Evolutionary conservation across 1,284 basidiomycete genomes (phyloP).

Genomic region (Meira miltonrushii): DNA sequence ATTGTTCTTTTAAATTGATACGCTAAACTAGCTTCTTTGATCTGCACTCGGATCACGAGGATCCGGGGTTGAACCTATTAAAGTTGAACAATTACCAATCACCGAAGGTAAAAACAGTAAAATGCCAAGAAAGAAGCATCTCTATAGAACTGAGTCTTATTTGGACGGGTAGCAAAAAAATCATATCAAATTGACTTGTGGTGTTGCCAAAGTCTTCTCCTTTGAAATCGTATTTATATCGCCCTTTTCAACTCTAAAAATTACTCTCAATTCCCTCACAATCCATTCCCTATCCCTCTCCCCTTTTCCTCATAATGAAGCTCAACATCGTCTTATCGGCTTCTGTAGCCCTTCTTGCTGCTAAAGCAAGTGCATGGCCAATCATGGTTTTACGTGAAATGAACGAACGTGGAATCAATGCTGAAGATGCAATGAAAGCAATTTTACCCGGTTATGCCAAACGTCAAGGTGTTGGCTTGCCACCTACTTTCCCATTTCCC

Average conservation of each 20-base stretch:
- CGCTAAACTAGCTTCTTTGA: too few species aligned
- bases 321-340: background rate
- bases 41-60: too few species aligned
- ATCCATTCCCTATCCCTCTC: background rate
- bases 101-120: too few species aligned
- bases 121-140: too few species aligned
- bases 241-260: background rate
- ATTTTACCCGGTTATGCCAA: background rate
- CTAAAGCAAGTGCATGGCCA: background rate
- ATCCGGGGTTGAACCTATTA: too few species aligned
- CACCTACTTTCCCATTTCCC: background rate
- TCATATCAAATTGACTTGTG: too few species aligned
- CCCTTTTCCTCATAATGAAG: conserved; percentile 7
- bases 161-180: too few species aligned
- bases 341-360: background rate
- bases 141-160: too few species aligned
- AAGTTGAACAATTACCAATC: too few species aligned
- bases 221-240: background rate
- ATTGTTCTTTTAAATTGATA: too few species aligned
- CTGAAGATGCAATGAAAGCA: background rate
- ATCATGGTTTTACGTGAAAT: conserved; percentile 6
- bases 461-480: background rate
- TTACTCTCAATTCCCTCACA: background rate
- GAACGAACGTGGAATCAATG: background rate
- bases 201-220: too few species aligned